These are phyloP conservation scores for Dactylellina drechsleri DNA, from an alignment of 2,329 filamentous ascomycete genomes.

Conservation along the genomic window DNA sequence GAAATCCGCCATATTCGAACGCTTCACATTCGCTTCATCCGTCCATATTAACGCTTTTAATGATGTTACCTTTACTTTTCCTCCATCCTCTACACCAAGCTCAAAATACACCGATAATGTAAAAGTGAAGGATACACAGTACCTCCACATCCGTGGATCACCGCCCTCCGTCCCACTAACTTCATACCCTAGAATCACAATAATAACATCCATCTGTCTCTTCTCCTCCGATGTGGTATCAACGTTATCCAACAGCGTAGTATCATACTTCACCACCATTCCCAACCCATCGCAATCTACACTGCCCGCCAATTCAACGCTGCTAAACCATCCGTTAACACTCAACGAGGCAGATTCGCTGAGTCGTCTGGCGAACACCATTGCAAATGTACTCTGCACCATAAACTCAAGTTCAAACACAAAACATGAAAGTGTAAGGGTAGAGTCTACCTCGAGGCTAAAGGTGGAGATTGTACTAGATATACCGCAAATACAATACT, in stretches of 20 bases:
- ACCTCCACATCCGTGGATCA: slow-evolving; percentile 42
- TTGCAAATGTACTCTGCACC: slow-evolving; percentile 45
- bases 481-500: slow-evolving; percentile 51
- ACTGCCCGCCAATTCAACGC: no score
- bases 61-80: slow-evolving; percentile 26
- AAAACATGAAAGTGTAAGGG: neutral
- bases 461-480: slow-evolving; percentile 42
- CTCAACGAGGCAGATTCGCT: slow-evolving; percentile 43
- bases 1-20: slow-evolving; percentile 29
- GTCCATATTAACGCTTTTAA: slow-evolving; percentile 41
- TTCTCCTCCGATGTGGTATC: slow-evolving; percentile 46
- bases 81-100: neutral
- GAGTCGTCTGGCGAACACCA: slow-evolving; percentile 41
- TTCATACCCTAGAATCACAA: slow-evolving; percentile 14
- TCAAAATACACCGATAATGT: neutral
- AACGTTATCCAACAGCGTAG: slow-evolving; percentile 6
- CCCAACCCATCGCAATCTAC: no score
- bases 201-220: slow-evolving; percentile 38
- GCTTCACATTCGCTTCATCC: slow-evolving; percentile 30
- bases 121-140: slow-evolving; percentile 26
- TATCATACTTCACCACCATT: no score
- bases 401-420: slow-evolving; percentile 1
- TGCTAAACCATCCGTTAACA: slow-evolving; percentile 23
- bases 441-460: neutral
- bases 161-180: slow-evolving; percentile 31